phyloP scores from a whole-genome alignment of 2,329 filamentous ascomycete genomes.

The Fonsecaea pugnacius region DNA sequence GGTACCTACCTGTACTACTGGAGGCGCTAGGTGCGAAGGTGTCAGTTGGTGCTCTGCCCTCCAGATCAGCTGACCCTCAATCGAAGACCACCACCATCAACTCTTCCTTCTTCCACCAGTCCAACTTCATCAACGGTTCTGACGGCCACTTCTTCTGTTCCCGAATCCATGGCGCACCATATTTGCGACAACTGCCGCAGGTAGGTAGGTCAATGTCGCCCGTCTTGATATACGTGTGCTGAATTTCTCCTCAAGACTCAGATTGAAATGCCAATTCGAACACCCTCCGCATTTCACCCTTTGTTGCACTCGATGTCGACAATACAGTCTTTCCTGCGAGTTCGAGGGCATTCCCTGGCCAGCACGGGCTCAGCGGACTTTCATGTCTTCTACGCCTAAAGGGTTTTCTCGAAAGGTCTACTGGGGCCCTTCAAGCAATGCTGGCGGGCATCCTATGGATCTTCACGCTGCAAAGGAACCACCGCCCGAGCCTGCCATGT shows the following conservation, averaged over 20 bases:
- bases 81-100: not conserved
- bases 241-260: not conserved
- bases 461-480: not conserved
- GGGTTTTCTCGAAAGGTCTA: slow-evolving; percentile 6
- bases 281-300: slow-evolving; percentile 2
- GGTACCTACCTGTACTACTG: not conserved
- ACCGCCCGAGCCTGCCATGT: slow-evolving; percentile 3
- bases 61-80: not conserved
- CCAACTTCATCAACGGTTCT: not conserved
- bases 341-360: slow-evolving; percentile 5
- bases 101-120: not conserved
- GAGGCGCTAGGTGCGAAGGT: not conserved
- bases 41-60: too few relatives aligned
- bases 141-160: not conserved
- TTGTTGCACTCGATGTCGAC: not conserved
- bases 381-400: slow-evolving; percentile 5
- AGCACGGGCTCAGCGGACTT: slow-evolving; percentile 7
- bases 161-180: not conserved
- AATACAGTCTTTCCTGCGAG: slow-evolving; percentile 7
- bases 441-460: slow-evolving; percentile 11
- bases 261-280: slow-evolving; percentile 10
- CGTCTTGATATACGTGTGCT: not conserved
- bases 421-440: slow-evolving; percentile 22
- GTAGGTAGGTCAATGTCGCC: slow-evolving; percentile 1
- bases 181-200: slow-evolving; percentile 10